Evolutionary conservation across 202 grass and related monocot species (phyloP).

Genomic region (Eragrostis tef): DNA sequence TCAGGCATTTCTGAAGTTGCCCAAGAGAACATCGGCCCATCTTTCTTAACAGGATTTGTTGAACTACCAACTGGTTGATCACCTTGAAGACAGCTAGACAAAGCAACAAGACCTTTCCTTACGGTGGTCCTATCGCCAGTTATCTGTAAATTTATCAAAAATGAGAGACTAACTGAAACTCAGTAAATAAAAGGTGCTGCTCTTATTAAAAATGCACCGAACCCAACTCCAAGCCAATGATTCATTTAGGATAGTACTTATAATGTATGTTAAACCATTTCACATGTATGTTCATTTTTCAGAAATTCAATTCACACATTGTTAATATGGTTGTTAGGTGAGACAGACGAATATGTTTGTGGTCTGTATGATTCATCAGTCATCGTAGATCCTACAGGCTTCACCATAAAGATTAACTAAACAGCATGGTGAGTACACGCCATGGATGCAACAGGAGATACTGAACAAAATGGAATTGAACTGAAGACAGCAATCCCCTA

Average conservation of each 20-base stretch:
- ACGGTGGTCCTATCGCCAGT: constrained; percentile 46
- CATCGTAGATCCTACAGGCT: background rate
- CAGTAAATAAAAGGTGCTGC: background rate
- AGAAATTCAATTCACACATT: constrained; percentile 14
- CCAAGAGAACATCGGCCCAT: constrained; percentile 7
- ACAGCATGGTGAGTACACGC: background rate
- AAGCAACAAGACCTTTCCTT: constrained; percentile 53
- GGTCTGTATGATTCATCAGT: background rate
- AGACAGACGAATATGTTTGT: background rate
- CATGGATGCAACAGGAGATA: background rate
- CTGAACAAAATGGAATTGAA: background rate
- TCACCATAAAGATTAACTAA: background rate
- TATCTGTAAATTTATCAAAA: constrained; percentile 41
- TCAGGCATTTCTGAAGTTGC: constrained; percentile 40
- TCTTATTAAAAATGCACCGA: background rate
- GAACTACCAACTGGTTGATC: constrained; percentile 10
- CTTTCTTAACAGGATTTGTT: constrained; percentile 27
- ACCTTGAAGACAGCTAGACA: constrained; percentile 55
- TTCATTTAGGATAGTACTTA: background rate
- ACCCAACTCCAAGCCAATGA: background rate
- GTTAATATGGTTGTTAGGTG: background rate
- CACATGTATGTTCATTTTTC: background rate
- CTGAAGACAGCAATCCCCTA: background rate
- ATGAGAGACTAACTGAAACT: background rate
- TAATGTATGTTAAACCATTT: background rate